These are phyloP conservation scores for Bathelium albidoporum DNA, from an alignment of 495 filamentous ascomycete species.

Conservation along the genomic window DNA sequence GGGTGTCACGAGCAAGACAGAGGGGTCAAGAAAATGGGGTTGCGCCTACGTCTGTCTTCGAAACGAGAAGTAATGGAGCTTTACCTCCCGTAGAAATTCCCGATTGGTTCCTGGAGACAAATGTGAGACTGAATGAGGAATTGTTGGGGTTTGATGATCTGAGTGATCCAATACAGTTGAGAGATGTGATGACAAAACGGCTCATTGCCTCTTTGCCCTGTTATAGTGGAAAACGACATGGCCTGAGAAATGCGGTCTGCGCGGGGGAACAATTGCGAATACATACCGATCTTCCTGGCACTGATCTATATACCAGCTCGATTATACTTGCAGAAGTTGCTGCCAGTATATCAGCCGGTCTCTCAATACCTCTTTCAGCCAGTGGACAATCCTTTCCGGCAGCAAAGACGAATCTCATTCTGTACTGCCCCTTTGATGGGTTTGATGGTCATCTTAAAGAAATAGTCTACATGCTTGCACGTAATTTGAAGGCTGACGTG, in stretches of 20 bases:
- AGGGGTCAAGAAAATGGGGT: conserved; percentile 22
- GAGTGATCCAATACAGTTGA: conserved; percentile 8
- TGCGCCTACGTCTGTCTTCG: conserved; percentile 19
- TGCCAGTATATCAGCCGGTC: conserved; percentile 9
- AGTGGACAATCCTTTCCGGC: conserved; percentile 32
- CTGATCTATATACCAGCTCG: background rate
- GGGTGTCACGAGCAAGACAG: background rate
- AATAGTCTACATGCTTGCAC: conserved; percentile 49
- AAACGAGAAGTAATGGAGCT: conserved; percentile 19
- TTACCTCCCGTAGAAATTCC: conserved; percentile 25
- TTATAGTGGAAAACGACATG: background rate
- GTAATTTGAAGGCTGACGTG: conserved; percentile 57
- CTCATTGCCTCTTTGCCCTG: conserved; percentile 15
- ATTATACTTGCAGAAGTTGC: conserved; percentile 14
- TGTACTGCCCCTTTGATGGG: conserved; percentile 55
- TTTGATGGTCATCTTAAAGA: conserved; percentile 47
- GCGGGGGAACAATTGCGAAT: conserved; percentile 13
- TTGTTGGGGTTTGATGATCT: background rate
- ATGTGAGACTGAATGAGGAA: conserved; percentile 28
- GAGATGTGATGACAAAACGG: conserved; percentile 15
- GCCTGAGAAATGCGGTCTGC: background rate
- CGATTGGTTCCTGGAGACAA: conserved; percentile 33
- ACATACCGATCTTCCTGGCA: conserved; percentile 17
- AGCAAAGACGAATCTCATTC: conserved; percentile 50
- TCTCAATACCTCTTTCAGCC: background rate